phyloP scores from a whole-genome alignment of 202 grass and related monocot genomes.

The Zoysia matrella region DNA sequence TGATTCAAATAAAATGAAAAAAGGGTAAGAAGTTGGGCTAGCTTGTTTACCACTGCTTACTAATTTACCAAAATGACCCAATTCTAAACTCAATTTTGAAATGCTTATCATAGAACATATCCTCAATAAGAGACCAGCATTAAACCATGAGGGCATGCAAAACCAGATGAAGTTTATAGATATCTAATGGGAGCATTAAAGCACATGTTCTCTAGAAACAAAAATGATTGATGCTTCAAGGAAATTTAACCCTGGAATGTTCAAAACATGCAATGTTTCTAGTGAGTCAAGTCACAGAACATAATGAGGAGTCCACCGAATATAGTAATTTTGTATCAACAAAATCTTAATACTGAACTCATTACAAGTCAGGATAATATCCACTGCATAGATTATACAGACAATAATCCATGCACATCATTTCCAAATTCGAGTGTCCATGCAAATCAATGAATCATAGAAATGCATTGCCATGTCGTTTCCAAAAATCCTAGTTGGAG shows the following conservation, averaged over 20 bases:
- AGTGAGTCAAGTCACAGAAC: slow-evolving; percentile 9
- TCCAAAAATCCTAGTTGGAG: too few relatives aligned
- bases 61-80: background rate
- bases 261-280: slow-evolving; percentile 10
- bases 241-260: background rate
- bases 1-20: slow-evolving; percentile 43
- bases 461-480: too few relatives aligned
- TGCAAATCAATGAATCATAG: too few relatives aligned
- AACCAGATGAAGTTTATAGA: background rate
- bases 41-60: background rate
- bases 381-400: background rate
- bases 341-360: background rate
- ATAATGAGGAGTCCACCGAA: background rate
- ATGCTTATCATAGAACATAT: slow-evolving; percentile 8
- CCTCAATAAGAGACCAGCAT: background rate
- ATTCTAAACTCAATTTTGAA: background rate
- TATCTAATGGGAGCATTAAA: slow-evolving; percentile 7
- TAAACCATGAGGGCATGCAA: slow-evolving; percentile 18
- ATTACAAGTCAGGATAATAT: slow-evolving; percentile 16
- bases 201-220: slow-evolving; percentile 5
- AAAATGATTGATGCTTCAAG: slow-evolving; percentile 27
- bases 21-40: slow-evolving; percentile 18
- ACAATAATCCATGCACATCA: slow-evolving; percentile 23
- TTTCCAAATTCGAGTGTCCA: background rate
- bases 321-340: slow-evolving; percentile 8